phyloP scores from a whole-genome alignment of 1,284 basidiomycete species.

The Cryptococcus deneoformans region DNA sequence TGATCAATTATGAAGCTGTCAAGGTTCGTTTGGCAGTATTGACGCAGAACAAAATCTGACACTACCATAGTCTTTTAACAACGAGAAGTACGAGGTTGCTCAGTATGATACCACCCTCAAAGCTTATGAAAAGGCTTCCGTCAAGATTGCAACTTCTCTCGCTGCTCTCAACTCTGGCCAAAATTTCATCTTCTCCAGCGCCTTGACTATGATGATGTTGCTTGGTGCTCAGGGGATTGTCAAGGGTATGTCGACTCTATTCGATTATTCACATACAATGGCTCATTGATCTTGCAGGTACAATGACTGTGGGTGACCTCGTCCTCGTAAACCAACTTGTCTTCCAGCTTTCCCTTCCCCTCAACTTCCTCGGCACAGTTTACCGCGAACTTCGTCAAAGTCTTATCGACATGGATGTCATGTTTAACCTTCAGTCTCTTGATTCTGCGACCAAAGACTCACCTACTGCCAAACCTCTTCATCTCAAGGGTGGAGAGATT shows the following conservation, averaged over 20 bases:
- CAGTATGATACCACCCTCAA: conserved; percentile 90
- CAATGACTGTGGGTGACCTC: conserved; percentile 96
- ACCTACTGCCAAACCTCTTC: conserved; percentile 64
- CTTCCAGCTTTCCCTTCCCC: conserved; percentile 91
- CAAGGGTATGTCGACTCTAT: conserved; percentile 59
- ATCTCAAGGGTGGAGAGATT: conserved; percentile 79
- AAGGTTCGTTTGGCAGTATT: conserved; percentile 60
- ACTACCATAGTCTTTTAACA: conserved; percentile 82
- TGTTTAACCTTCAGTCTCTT: conserved; percentile 87
- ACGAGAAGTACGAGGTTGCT: conserved; percentile 83
- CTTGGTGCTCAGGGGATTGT: conserved; percentile 92
- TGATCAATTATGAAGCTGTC: conserved; percentile 98
- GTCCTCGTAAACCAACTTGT: conserved; percentile 99
- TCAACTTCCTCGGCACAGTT: conserved; percentile 96
- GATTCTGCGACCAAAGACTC: conserved; percentile 71
- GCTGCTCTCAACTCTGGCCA: conserved; percentile 95
- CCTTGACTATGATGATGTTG: conserved; percentile 93
- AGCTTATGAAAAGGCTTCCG: conserved; percentile 84
- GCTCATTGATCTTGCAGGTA: conserved; percentile 56
- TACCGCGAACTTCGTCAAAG: conserved; percentile 96
- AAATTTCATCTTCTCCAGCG: conserved; percentile 91
- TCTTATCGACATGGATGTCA: conserved; percentile 92
- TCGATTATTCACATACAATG: not conserved
- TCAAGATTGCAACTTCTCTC: conserved; percentile 93
- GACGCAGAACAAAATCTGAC: too few species aligned